Base-by-base conservation (phyloP, 2,329 filamentous ascomycete genomes). In the Xylogone sp. region DNA sequence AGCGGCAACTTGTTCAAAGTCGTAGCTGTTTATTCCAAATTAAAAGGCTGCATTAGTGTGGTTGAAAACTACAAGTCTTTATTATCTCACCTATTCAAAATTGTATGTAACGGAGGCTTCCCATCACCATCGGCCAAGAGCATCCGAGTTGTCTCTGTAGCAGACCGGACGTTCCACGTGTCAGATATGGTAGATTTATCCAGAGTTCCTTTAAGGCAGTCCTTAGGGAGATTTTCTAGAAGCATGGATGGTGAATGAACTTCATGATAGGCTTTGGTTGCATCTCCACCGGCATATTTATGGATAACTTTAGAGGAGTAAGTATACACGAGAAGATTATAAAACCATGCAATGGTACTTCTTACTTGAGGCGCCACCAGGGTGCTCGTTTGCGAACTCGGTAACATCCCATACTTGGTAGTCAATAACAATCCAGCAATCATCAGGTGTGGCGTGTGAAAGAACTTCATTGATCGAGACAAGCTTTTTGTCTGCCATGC, bases 391-490 rank as follows among this genome's bases (percentile, higher is more conserved):
- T 12, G 81, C 71, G 63, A 88, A 87, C 19, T 78, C 73, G 21
- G 79, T 83, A 39, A 88, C 70, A 64, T 87, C 82, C 71, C 82
- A 87, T 24, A 87, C 82, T 59, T 81, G 77, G 42, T 77, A 78
- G 64, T 87, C 78, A 21, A 88, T 75, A 18, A 86, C 82, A 52
- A 88, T 78, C 85, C 85, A 88, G 62, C 77, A 79, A 56, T 81
- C 65, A 34, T 70, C 58, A 42, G 69, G 57, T 16, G 64, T 70
- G 46, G 71, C 76, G 57, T 82, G 79, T 22, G 43, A 59, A 31
- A 31, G 27, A 13, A 31, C 27, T 31, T 31, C 27, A 31, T 31
- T 31, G 27, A 31, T 8, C 27, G 27, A 31, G 27, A 31, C 13
- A 13, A 31, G 27, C 13, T 13, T 7, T 31, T 13, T 13, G 27